Conservation (phyloP, 768 basidiomycete genomes). For the Lactarius indigo region DNA sequence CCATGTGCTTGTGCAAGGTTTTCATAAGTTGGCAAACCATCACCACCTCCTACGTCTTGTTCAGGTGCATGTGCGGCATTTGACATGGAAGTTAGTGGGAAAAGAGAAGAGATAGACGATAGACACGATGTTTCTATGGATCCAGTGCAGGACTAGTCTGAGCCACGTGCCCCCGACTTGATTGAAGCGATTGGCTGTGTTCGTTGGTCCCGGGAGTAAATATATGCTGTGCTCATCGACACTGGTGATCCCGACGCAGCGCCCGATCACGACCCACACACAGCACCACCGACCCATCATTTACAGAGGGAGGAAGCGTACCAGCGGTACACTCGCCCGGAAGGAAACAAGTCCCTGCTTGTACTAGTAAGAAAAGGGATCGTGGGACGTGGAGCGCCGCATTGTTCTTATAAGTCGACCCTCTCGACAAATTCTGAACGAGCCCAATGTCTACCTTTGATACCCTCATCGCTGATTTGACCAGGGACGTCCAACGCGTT, state of each 20-base stretch:
- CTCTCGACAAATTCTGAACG: not conserved
- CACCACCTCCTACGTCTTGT: slow-evolving; percentile 41
- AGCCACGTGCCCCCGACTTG: not conserved
- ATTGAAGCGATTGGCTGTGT: not conserved
- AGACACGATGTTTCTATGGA: not conserved
- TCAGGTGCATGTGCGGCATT: slow-evolving; percentile 33
- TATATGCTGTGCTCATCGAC: not conserved
- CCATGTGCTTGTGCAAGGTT: slow-evolving; percentile 73
- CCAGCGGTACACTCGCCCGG: not conserved
- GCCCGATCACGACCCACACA: not conserved
- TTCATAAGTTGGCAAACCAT: slow-evolving; percentile 74
- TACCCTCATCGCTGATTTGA: slow-evolving; percentile 75
- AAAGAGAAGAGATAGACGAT: not conserved
- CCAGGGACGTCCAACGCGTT: slow-evolving; percentile 78
- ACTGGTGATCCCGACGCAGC: not conserved
- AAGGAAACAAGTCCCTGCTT: not conserved
- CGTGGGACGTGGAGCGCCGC: not conserved
- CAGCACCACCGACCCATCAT: not conserved
- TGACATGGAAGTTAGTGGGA: slow-evolving; percentile 13
- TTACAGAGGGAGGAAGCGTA: not conserved
- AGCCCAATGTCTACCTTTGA: slow-evolving; percentile 70
- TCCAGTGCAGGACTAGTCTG: not conserved
- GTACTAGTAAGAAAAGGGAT: not conserved
- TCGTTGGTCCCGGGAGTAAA: not conserved
- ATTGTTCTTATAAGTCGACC: not conserved